A percentile compares a stretch with the other conserved stretches of the same genome.
Conservation (phyloP, 2,329 filamentous ascomycete species). For the Aspergillus sp. region DNA sequence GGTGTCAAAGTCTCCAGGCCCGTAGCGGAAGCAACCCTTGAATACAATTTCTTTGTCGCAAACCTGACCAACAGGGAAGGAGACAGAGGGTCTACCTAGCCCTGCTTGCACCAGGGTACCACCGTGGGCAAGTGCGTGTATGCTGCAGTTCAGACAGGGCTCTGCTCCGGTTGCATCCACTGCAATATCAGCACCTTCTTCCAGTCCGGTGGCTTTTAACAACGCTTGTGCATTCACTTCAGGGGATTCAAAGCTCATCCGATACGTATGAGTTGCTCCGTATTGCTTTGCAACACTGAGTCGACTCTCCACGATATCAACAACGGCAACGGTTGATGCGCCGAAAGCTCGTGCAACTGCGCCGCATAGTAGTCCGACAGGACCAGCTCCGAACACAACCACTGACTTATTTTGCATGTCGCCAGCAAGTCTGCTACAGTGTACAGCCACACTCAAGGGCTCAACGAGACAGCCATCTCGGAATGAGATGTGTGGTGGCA, state of each 20-base stretch:
- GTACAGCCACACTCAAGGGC: conserved; percentile 76
- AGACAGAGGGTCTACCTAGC: conserved; percentile 79
- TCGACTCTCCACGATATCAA: conserved; percentile 64
- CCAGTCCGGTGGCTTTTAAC: conserved; percentile 55
- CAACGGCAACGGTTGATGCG: conserved; percentile 69
- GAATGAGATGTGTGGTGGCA: conserved; percentile 55
- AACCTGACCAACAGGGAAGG: conserved; percentile 62
- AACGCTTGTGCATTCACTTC: conserved; percentile 68
- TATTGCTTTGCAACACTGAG: conserved; percentile 69
- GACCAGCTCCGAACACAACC: conserved; percentile 77
- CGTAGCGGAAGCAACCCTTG: conserved; percentile 82
- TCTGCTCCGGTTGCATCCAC: conserved; percentile 74
- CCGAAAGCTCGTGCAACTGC: conserved; percentile 78
- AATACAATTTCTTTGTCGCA: conserved; percentile 81
- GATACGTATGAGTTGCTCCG: conserved; percentile 48
- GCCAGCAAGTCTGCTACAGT: conserved; percentile 67
- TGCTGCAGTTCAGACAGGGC: conserved; percentile 65
- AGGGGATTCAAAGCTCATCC: conserved; percentile 56
- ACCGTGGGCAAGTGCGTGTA: conserved; percentile 63
- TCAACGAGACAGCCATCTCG: conserved; percentile 86
- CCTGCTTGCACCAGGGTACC: conserved; percentile 76
- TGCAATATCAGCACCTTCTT: conserved; percentile 63
- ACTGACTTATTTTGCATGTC: conserved; percentile 70
- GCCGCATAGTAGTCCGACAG: conserved; percentile 77
- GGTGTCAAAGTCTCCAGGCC: conserved; percentile 74